A percentile compares a stretch with the other conserved stretches of the same genome.
These are phyloP conservation scores for Yamadazyma sp. DNA, from an alignment of 805 yeast genomes.

Conservation along the genomic window DNA sequence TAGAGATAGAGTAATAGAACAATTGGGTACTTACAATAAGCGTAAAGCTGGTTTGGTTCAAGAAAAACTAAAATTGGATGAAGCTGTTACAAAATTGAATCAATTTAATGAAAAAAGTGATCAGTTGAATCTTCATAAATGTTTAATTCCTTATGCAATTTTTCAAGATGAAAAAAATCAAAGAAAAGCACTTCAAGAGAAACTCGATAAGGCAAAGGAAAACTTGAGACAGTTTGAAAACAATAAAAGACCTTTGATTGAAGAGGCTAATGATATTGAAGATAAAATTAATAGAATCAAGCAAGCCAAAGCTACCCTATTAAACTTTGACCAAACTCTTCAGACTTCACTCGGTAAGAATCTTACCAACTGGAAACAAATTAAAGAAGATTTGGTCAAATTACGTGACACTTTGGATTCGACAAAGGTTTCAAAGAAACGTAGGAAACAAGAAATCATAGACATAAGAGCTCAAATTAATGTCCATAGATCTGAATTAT, in stretches of 20 bases:
- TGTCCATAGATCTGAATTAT: constrained; percentile 10
- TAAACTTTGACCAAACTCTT: not conserved
- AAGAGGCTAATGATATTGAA: constrained; percentile 1
- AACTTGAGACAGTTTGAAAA: constrained; percentile 24
- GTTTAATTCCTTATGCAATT: constrained; percentile 39
- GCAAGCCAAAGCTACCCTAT: not conserved
- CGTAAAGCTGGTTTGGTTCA: constrained; percentile 30
- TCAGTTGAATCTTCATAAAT: constrained; percentile 37
- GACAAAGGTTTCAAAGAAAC: constrained; percentile 8
- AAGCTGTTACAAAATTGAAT: constrained; percentile 45
- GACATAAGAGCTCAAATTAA: constrained; percentile 13
- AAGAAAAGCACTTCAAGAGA: constrained; percentile 29
- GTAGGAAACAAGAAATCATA: constrained; percentile 10
- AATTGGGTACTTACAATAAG: constrained; percentile 24
- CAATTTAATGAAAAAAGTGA: constrained; percentile 44
- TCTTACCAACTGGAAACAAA: not conserved
- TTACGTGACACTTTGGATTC: constrained; percentile 3
- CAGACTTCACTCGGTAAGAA: not conserved
- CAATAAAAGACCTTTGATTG: constrained; percentile 21
- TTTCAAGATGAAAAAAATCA: constrained; percentile 34
- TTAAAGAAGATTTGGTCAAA: not conserved
- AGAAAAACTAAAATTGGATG: constrained; percentile 38
- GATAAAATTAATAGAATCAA: not conserved
- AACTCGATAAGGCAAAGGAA: constrained; percentile 33
- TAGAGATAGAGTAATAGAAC: constrained; percentile 23